Conservation (phyloP, 2,329 filamentous ascomycete genomes). For the Podosphaera leucotricha region DNA sequence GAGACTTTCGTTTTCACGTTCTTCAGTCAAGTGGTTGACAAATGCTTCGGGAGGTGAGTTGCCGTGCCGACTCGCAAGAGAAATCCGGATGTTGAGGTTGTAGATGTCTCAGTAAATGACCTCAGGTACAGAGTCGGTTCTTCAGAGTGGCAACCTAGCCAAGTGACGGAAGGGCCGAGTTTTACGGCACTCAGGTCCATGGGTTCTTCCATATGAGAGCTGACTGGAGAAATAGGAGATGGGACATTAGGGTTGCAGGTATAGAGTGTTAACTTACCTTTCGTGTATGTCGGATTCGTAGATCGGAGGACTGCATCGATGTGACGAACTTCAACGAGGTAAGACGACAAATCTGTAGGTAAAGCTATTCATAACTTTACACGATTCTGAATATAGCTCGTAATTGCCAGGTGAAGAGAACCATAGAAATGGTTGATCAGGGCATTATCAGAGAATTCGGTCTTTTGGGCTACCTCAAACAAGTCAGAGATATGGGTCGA, state of each 20-base stretch:
- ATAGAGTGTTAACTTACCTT: neutral
- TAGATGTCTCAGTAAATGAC: too few species aligned
- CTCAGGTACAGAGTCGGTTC: too few species aligned
- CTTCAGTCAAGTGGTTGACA: too few species aligned
- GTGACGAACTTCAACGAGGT: neutral
- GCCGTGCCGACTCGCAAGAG: too few species aligned
- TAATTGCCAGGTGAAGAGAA: neutral
- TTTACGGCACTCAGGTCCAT: neutral
- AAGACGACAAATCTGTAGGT: neutral
- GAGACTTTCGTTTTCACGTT: too few species aligned
- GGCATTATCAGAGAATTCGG: neutral
- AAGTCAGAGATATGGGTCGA: neutral
- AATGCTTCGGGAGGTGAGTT: too few species aligned
- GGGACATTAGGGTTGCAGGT: neutral
- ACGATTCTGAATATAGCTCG: neutral
- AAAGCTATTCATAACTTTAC: neutral
- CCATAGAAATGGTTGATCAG: neutral
- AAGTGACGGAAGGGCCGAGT: too few species aligned
- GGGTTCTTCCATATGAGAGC: neutral
- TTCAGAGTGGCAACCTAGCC: too few species aligned
- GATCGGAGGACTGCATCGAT: neutral
- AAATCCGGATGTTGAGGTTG: too few species aligned
- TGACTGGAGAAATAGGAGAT: neutral
- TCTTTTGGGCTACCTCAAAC: neutral
- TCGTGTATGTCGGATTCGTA: neutral